Evolutionary conservation across 495 filamentous ascomycete genomes (phyloP).

Genomic region (Echria macrotheca): DNA sequence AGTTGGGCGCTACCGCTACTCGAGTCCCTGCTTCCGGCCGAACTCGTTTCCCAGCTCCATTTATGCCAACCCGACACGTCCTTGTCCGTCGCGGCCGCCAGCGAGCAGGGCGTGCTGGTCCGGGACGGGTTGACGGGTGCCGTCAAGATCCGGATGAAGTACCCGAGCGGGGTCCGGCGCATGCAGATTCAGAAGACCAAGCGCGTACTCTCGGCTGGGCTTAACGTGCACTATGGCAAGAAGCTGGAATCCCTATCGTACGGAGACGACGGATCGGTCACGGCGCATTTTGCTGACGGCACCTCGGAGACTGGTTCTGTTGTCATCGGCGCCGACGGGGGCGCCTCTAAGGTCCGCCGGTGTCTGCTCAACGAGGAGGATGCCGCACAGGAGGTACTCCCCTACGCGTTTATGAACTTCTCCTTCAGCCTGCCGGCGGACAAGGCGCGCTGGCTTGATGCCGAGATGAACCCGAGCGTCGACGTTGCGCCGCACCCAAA

Average conservation of each 20-base stretch:
- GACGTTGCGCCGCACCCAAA: conserved; percentile 11
- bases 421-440: conserved; percentile 9
- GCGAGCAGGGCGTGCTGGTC: conserved; percentile 8
- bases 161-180: conserved; percentile 8
- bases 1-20: conserved; percentile 9
- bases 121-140: conserved; percentile 5
- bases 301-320: background rate
- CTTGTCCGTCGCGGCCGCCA: background rate
- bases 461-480: conserved; percentile 7
- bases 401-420: conserved; percentile 13
- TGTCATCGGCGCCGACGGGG: conserved; percentile 6
- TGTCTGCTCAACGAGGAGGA: conserved; percentile 7
- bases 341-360: conserved; percentile 5
- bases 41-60: background rate
- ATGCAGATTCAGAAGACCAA: conserved; percentile 14
- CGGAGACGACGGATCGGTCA: background rate
- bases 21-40: background rate
- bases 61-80: conserved; percentile 9
- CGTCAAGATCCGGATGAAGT: conserved; percentile 7
- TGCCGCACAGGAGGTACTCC: conserved; percentile 10
- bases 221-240: conserved; percentile 10
- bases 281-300: conserved; percentile 8
- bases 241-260: conserved; percentile 4
- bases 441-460: conserved; percentile 7
- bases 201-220: conserved; percentile 4